phyloP scores from a whole-genome alignment of 176 grass and related monocot species.

The Poa pratensis region DNA sequence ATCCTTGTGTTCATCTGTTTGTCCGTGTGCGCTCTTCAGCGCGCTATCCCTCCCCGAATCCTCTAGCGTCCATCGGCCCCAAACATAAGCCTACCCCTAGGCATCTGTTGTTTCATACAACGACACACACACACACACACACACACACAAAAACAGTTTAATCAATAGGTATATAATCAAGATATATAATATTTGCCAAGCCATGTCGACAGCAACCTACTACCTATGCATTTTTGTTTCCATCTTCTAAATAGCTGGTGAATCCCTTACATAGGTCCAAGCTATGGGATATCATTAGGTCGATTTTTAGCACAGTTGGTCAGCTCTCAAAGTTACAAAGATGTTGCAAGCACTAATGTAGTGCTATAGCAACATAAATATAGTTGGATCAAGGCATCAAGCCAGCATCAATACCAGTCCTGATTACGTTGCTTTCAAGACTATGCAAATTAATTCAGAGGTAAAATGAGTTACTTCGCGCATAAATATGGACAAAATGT shows the following conservation, averaged over 20 bases:
- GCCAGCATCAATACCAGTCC: neutral
- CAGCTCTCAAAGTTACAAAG: neutral
- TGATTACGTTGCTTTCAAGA: neutral
- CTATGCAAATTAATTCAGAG: conserved; percentile 6
- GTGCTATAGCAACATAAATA: neutral
- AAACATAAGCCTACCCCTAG: no score
- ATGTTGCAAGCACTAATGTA: neutral
- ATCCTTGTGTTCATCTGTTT: no score
- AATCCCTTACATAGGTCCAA: neutral
- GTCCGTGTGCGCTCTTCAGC: no score
- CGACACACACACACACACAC: neutral
- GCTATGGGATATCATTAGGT: neutral
- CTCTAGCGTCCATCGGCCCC: no score
- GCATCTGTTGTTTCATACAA: no score
- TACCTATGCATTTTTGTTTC: conserved; percentile 3
- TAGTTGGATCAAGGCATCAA: neutral
- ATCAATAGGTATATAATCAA: neutral
- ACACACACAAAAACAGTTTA: neutral
- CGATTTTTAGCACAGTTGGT: neutral
- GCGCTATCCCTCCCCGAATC: no score
- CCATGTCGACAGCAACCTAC: neutral
- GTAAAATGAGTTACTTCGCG: neutral
- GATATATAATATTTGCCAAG: neutral
- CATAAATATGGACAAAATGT: neutral
- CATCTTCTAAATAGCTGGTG: neutral